phyloP scores from a whole-genome alignment of 768 basidiomycete genomes.

The Xerocomellus amylosporus region DNA sequence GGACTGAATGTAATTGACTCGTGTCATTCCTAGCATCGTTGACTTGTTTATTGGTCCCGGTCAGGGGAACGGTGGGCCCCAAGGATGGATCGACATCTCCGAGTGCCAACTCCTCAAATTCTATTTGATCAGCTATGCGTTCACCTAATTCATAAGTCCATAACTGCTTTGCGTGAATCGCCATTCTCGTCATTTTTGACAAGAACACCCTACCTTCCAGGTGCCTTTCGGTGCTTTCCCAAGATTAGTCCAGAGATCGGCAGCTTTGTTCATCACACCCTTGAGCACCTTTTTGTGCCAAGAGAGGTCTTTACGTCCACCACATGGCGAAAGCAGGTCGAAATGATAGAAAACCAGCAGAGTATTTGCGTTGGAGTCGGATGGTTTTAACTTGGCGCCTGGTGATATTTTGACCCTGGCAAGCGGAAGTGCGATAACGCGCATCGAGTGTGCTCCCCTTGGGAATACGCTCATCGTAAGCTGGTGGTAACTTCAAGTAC shows the following conservation, averaged over 20 bases:
- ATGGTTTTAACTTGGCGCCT: constrained; percentile 5
- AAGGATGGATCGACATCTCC: constrained; percentile 69
- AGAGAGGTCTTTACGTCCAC: constrained; percentile 33
- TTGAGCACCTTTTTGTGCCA: constrained; percentile 33
- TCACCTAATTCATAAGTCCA: constrained; percentile 63
- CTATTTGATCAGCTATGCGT: constrained; percentile 64
- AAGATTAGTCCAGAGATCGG: constrained; percentile 60
- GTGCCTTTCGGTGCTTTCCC: constrained; percentile 61
- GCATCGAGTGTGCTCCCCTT: constrained; percentile 33
- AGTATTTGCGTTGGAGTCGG: constrained; percentile 11
- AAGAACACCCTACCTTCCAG: constrained; percentile 60
- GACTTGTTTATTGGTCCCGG: constrained; percentile 18
- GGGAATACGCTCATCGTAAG: constrained; percentile 14
- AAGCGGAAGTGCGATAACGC: constrained; percentile 49
- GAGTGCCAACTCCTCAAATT: constrained; percentile 78
- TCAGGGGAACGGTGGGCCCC: constrained; percentile 47
- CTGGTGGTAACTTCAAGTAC: no score
- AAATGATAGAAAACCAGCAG: constrained; percentile 45
- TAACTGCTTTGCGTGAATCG: constrained; percentile 38
- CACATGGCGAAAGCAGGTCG: constrained; percentile 28
- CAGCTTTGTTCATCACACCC: constrained; percentile 51
- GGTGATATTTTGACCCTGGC: constrained; percentile 21
- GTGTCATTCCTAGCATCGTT: constrained; percentile 7
- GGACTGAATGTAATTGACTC: constrained; percentile 7
- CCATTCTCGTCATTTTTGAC: constrained; percentile 3